Conservation (phyloP, 345 rosid genomes). For the Adansonia digitata region DNA sequence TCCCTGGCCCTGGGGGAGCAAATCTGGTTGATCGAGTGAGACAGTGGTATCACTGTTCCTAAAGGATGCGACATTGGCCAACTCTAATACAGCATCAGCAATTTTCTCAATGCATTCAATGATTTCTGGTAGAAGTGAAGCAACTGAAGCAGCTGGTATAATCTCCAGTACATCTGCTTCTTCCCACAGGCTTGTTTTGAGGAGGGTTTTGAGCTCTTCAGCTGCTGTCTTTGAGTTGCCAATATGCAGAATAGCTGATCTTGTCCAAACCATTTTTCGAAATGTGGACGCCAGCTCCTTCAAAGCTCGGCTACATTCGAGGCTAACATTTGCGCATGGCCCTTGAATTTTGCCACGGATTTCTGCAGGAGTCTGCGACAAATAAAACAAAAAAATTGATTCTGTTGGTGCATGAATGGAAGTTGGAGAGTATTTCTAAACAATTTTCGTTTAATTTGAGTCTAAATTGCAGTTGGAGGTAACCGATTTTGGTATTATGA, state of each 20-base stretch:
- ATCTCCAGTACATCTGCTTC: slow-evolving; percentile 11
- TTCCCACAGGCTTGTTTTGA: slow-evolving; percentile 18
- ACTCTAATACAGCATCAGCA: slow-evolving; percentile 26
- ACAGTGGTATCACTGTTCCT: background rate
- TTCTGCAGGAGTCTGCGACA: slow-evolving; percentile 27
- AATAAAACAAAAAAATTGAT: background rate
- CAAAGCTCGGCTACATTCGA: slow-evolving; percentile 49
- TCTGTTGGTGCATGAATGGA: background rate
- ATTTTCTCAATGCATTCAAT: slow-evolving; percentile 28
- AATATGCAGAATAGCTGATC: slow-evolving; percentile 9
- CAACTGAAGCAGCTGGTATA: slow-evolving; percentile 18
- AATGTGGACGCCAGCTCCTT: slow-evolving; percentile 38
- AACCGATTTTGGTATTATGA: background rate
- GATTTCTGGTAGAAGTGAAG: slow-evolving; percentile 29
- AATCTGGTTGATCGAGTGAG: background rate
- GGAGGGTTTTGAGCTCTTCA: slow-evolving; percentile 16
- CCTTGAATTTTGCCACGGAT: slow-evolving; percentile 32
- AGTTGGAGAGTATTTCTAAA: background rate
- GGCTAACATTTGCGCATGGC: slow-evolving; percentile 40
- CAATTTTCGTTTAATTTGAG: background rate
- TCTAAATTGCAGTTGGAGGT: too few species aligned
- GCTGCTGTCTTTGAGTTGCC: slow-evolving; percentile 22
- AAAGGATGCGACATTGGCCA: slow-evolving; percentile 24
- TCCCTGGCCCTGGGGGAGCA: background rate
- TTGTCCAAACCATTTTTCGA: slow-evolving; percentile 20